Percentiles rank a stretch among this genome's conserved stretches.
Evolutionary conservation across 306 rosid species (phyloP).

Genomic region (Alnus rubra): DNA sequence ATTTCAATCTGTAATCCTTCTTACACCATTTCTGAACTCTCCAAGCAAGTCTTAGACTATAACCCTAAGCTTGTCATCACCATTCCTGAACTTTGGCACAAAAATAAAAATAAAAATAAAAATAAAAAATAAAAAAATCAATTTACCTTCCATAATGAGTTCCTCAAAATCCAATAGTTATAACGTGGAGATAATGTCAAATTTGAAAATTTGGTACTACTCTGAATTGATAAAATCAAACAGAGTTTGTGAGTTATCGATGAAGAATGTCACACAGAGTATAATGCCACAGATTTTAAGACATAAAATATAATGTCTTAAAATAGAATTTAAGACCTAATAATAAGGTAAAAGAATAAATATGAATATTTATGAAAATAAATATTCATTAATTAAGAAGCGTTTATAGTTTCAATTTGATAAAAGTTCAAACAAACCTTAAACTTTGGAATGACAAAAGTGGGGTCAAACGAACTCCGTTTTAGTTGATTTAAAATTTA

Average conservation of each 20-base stretch:
- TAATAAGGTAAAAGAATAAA: too few relatives aligned
- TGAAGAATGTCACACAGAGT: too few relatives aligned
- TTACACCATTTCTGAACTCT: constrained; percentile 30
- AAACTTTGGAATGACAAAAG: too few relatives aligned
- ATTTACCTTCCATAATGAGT: constrained; percentile 22
- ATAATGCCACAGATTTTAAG: too few relatives aligned
- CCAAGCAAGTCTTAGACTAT: constrained; percentile 39
- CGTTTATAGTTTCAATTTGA: too few relatives aligned
- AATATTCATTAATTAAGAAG: too few relatives aligned
- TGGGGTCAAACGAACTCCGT: too few relatives aligned
- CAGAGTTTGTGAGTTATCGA: background rate
- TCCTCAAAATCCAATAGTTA: background rate
- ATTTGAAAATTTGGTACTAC: constrained; percentile 20
- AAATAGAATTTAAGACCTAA: too few relatives aligned
- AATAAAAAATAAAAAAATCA: constrained; percentile 6
- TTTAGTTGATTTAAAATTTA: too few relatives aligned
- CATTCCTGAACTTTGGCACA: constrained; percentile 27
- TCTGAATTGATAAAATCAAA: constrained; percentile 28
- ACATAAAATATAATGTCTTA: too few relatives aligned
- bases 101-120: constrained; percentile 14
- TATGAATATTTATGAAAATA: too few relatives aligned
- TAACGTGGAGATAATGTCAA: background rate
- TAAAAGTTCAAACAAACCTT: too few relatives aligned
- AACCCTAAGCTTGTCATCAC: constrained; percentile 40
- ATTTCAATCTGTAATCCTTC: constrained; percentile 31